Conservation (phyloP, 2,329 filamentous ascomycete genomes). For the Claviceps sp. region DNA sequence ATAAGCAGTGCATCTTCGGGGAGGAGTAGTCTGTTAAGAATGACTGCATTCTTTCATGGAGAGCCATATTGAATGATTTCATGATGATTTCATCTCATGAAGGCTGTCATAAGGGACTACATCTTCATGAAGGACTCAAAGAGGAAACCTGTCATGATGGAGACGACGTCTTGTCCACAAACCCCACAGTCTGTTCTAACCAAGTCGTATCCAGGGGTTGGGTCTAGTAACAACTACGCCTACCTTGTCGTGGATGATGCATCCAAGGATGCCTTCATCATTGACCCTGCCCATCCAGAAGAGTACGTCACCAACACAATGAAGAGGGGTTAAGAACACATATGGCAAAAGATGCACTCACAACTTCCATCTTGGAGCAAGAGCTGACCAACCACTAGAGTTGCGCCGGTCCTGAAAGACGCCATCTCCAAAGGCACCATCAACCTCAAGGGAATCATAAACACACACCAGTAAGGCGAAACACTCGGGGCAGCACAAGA, state of each 20-base stretch:
- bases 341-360: background rate
- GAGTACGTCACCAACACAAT: slow-evolving; percentile 40
- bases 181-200: background rate
- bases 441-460: slow-evolving; percentile 80
- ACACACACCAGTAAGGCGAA: slow-evolving; percentile 86
- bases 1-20: too few species aligned
- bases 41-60: too few species aligned
- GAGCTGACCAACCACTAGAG: slow-evolving; percentile 23
- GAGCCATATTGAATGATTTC: too few species aligned
- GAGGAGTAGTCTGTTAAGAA: too few species aligned
- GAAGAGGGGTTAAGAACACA: background rate
- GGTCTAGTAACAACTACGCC: slow-evolving; percentile 69
- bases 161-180: too few species aligned
- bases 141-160: background rate
- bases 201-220: slow-evolving; percentile 40
- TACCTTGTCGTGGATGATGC: slow-evolving; percentile 71
- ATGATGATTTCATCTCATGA: too few species aligned
- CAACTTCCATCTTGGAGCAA: background rate
- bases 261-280: slow-evolving; percentile 63
- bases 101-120: too few species aligned
- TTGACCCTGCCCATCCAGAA: slow-evolving; percentile 66
- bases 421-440: slow-evolving; percentile 58
- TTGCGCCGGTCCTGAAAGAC: slow-evolving; percentile 54
- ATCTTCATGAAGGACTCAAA: background rate
- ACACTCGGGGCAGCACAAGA: background rate